Base-by-base conservation (phyloP, 2,329 filamentous ascomycete genomes). In the Xylariaceae sp. region DNA sequence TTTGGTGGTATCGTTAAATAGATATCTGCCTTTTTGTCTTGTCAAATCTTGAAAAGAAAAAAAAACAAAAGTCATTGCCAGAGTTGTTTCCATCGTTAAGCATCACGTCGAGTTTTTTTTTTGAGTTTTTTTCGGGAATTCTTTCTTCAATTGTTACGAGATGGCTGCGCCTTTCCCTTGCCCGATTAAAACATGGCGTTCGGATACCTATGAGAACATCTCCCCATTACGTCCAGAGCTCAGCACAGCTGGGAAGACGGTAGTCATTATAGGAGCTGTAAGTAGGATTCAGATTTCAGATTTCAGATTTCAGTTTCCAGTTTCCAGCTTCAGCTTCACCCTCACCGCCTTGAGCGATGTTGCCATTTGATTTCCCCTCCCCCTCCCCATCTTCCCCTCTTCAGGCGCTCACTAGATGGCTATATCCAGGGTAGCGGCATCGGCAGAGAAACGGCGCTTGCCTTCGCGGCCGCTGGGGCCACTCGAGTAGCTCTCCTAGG, bases 391-490 rank as follows among this genome's bases (percentile, higher is more conserved):
- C 39, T 47, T 12, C 54, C 11, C 39, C 30, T n/a, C 11, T 30
- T 35, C 47, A 34, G 12, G 3, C 11, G 6, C 48, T 48, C 2
- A 55, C 6, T 30, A 29, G 1, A 41, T 41, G 43, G 7, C 44
- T 30, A 9, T 46, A 19, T 26, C 26, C 37, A 57, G 54, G 57
- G 57, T 27, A 50, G 39, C 39, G 60, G 60, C 6, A 57, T 62
- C 8, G 55, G 58, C 3, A 26, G 47, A 50, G 51, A 54, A 31
- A 54, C 52, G 0, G 53, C 58, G 1, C 12, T 57, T 3, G 48
- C 54, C 7, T 62, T 62, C 47, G 55, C 58, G 4, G 31, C 50
- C 6, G 60, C 55, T 12, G 53, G 55, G 2, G 58, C 57, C 26
- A 29, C 45, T 9, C 27, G 44, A 12, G 31, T 62, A 4, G 53